Evolutionary conservation across 495 filamentous ascomycete genomes (phyloP).

Genomic region (Xylaria longipes): DNA sequence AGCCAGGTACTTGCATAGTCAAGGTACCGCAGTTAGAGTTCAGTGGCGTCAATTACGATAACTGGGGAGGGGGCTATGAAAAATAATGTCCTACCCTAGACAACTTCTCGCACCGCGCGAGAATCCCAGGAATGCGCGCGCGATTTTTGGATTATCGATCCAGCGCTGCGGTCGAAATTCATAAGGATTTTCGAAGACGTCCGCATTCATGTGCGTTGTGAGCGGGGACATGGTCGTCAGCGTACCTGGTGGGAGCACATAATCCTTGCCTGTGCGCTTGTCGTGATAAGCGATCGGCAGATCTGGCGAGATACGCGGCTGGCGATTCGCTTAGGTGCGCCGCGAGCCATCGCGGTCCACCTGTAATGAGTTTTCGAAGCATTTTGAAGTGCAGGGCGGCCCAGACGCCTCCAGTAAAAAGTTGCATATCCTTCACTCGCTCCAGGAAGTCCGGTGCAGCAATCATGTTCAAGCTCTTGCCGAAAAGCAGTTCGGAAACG

Average conservation of each 20-base stretch:
- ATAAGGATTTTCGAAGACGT: not conserved
- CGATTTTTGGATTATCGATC: not conserved
- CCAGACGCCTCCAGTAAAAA: not conserved
- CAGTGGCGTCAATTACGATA: conserved; percentile 11
- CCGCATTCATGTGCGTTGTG: not conserved
- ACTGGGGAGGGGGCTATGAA: not conserved
- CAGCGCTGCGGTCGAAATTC: not conserved
- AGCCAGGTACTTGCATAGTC: too few species aligned
- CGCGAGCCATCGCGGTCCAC: not conserved
- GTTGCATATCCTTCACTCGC: not conserved
- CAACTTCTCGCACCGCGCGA: not conserved
- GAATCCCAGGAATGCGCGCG: not conserved
- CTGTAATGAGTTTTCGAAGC: not conserved
- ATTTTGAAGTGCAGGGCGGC: not conserved
- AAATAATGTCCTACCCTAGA: not conserved
- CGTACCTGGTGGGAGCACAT: not conserved
- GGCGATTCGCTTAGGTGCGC: not conserved
- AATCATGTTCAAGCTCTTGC: not conserved
- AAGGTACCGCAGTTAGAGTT: too few species aligned
- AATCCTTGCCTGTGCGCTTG: not conserved
- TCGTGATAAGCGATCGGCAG: not conserved
- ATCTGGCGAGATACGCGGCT: not conserved
- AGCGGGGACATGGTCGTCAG: not conserved
- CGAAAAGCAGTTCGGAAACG: not conserved
- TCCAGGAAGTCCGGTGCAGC: not conserved